Base-by-base conservation (phyloP, 495 filamentous ascomycete species). In the Trichocladium uniseriatum region DNA sequence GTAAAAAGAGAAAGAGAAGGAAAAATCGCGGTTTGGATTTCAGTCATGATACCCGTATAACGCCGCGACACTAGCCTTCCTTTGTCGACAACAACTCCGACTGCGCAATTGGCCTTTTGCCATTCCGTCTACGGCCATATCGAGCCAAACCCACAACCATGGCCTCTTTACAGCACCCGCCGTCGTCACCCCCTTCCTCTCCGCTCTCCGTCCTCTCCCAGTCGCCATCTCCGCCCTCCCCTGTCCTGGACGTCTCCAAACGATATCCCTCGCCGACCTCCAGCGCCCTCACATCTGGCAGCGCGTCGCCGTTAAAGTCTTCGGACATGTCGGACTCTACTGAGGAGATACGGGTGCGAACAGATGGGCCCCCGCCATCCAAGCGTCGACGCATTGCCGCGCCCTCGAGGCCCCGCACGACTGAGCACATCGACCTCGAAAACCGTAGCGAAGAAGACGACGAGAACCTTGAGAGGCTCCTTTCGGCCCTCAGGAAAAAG, bases 401-500 rank as follows among this genome's bases (percentile, higher is more conserved):
- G 1, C 52, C 83, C 53, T 78, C 81, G 47, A 85, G 83, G 60
- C 79, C 82, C 57, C 83, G 87, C 56, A 84, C 74, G 9, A 94
- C 88, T 6, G 75, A 86, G 48, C 80, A 83, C 62, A 76, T 95
- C 16, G 80, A 92, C 65, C 67, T 95, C 5, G 71, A 77, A 15
- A 65, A 65, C 20, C 72, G 74, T 39, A 57, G 57, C 44, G 75
- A 69, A n/a, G 66, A 67, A 31, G 64, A 69, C 14, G 63, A 73
- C 37, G 59, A 56, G 19, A 56, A 85, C 39, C 66, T 95, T 8
- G 76, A 83, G 43, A 74, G 80, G 43, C 72, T 98, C 13, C 66
- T 87, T 32, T 79, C 84, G 43, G 81, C 79, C n/a, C 67, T 98
- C 52, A 82, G 84, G 48, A 86, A 86, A 61, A 92, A 89, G 68